phyloP scores from a whole-genome alignment of 768 basidiomycete genomes.

The Podaxis mareebaensis region DNA sequence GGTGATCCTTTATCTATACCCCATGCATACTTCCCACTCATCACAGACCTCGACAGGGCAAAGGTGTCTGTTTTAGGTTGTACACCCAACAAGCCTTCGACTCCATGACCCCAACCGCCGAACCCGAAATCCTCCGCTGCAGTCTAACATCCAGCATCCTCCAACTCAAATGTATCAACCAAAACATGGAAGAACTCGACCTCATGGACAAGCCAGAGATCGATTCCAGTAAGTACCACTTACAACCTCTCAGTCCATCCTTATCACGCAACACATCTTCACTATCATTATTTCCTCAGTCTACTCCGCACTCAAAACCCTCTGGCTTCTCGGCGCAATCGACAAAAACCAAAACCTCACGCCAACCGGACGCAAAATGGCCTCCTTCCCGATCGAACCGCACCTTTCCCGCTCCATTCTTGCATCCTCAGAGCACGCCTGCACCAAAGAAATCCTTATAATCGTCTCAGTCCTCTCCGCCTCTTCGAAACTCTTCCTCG shows the following conservation, averaged over 20 bases:
- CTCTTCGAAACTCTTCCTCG: slow-evolving; percentile 80
- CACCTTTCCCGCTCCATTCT: slow-evolving; percentile 76
- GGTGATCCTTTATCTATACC: slow-evolving; percentile 36
- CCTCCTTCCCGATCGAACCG: slow-evolving; percentile 91
- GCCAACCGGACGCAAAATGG: slow-evolving; percentile 77
- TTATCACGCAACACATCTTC: background rate
- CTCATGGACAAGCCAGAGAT: slow-evolving; percentile 87
- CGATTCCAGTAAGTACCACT: slow-evolving; percentile 59
- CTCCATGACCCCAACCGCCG: slow-evolving; percentile 60
- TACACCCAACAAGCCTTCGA: slow-evolving; percentile 85
- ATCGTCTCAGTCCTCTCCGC: slow-evolving; percentile 84
- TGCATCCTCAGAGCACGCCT: slow-evolving; percentile 71
- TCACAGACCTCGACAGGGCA: slow-evolving; percentile 46
- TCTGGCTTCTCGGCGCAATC: slow-evolving; percentile 82
- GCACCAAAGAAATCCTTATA: slow-evolving; percentile 77
- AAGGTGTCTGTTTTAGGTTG: slow-evolving; percentile 87
- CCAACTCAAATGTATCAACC: slow-evolving; percentile 82
- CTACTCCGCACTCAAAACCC: slow-evolving; percentile 60
- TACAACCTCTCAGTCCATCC: background rate
- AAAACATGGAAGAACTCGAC: slow-evolving; percentile 78
- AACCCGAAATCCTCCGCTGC: slow-evolving; percentile 91
- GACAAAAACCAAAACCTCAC: slow-evolving; percentile 68
- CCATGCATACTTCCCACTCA: background rate
- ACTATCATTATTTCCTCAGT: slow-evolving; percentile 38
- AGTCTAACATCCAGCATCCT: slow-evolving; percentile 82